phyloP scores from a whole-genome alignment of 2,329 filamentous ascomycete species.

The Verticillium albo-atrum region DNA sequence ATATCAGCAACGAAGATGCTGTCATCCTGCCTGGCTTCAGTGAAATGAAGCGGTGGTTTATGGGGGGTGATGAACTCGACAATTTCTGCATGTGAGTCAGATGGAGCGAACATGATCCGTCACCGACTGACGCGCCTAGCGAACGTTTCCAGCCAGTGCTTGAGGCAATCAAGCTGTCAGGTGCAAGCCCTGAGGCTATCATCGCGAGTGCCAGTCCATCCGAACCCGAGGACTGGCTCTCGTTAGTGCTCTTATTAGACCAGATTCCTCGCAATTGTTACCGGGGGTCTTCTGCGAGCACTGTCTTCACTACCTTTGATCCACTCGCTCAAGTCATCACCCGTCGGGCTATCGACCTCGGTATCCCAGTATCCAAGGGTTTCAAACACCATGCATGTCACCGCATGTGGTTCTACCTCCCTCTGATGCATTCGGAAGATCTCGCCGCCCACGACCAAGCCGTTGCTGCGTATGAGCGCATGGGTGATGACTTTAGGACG shows the following conservation, averaged over 20 bases:
- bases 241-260: conserved; percentile 54
- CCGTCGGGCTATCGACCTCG: conserved; percentile 23
- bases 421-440: conserved; percentile 56
- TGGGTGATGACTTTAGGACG: conserved; percentile 26
- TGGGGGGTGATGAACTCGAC: conserved; percentile 27
- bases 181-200: conserved; percentile 22
- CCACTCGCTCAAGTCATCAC: conserved; percentile 44
- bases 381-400: conserved; percentile 30
- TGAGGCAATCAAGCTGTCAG: conserved; percentile 23
- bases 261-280: conserved; percentile 60
- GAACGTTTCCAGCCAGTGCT: conserved; percentile 25
- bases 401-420: conserved; percentile 55
- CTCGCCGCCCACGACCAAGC: conserved; percentile 36
- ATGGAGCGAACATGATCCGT: neutral
- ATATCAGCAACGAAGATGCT: conserved; percentile 20
- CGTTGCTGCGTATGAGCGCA: conserved; percentile 21
- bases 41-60: conserved; percentile 28
- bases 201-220: conserved; percentile 19
- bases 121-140: conserved; percentile 12
- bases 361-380: conserved; percentile 20
- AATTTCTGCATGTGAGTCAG: conserved; percentile 26
- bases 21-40: conserved; percentile 19
- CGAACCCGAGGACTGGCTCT: conserved; percentile 34
- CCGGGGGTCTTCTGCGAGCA: conserved; percentile 37
- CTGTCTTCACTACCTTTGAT: conserved; percentile 53